phyloP scores from a whole-genome alignment of 2,329 filamentous ascomycete genomes.

The Orbilia blumenaviensis region DNA sequence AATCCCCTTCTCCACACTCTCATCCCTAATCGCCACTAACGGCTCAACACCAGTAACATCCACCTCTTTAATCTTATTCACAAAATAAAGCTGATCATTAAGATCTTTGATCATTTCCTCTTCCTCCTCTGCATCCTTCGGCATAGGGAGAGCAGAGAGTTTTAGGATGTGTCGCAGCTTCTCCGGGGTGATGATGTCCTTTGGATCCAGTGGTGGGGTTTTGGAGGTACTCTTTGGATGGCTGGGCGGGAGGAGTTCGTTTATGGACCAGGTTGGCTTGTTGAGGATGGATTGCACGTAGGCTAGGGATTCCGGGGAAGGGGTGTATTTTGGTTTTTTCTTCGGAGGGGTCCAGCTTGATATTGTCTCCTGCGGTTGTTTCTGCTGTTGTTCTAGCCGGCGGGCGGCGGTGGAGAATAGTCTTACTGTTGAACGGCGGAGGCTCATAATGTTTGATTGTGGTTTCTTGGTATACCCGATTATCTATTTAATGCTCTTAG shows the following conservation, averaged over 20 bases:
- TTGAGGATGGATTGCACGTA: constrained; percentile 65
- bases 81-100: constrained; percentile 85
- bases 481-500: not conserved
- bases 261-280: constrained; percentile 79
- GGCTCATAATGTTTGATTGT: constrained; percentile 4
- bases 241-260: constrained; percentile 53
- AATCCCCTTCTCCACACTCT: constrained; percentile 73
- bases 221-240: constrained; percentile 55
- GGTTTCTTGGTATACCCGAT: not conserved
- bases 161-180: constrained; percentile 85
- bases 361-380: not conserved
- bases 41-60: constrained; percentile 78
- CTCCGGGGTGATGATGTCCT: constrained; percentile 68
- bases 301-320: constrained; percentile 39
- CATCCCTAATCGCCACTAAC: constrained; percentile 81
- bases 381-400: constrained; percentile 29
- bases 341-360: not conserved
- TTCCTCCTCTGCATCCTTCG: constrained; percentile 72
- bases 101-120: constrained; percentile 76
- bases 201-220: constrained; percentile 58
- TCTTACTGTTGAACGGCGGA: constrained; percentile 35
- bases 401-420: constrained; percentile 26
- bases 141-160: constrained; percentile 84
- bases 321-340: constrained; percentile 3
- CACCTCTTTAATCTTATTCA: constrained; percentile 82